These are phyloP conservation scores for Zalaria sp. DNA, from an alignment of 2,329 filamentous ascomycete genomes.

Conservation along the genomic window DNA sequence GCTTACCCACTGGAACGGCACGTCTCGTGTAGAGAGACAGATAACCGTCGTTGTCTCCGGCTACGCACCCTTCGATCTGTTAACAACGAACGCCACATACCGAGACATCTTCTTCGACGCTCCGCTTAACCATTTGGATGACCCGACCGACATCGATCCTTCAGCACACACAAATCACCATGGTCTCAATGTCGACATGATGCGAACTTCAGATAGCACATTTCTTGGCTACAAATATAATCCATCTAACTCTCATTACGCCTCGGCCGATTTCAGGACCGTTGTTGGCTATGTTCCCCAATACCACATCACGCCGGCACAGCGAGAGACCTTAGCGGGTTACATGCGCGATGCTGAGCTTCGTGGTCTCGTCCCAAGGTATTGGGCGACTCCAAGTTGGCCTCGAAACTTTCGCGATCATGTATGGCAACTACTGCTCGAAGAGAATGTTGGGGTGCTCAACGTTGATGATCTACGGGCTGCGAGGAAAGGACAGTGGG, in stretches of 20 bases:
- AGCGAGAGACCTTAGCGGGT: slow-evolving; percentile 28
- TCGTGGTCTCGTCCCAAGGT: slow-evolving; percentile 42
- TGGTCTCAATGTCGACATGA: not conserved
- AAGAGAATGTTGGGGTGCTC: slow-evolving; percentile 45
- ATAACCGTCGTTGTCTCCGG: slow-evolving; percentile 40
- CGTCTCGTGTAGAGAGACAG: slow-evolving; percentile 23
- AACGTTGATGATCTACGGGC: slow-evolving; percentile 47
- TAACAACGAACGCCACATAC: slow-evolving; percentile 23
- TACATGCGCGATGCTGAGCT: slow-evolving; percentile 26
- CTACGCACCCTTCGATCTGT: slow-evolving; percentile 34
- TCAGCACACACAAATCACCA: not conserved
- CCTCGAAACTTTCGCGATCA: slow-evolving; percentile 39
- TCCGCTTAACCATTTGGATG: not conserved
- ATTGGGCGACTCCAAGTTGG: slow-evolving; percentile 48
- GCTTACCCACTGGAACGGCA: slow-evolving; percentile 36
- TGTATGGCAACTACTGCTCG: slow-evolving; percentile 41
- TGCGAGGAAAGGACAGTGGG: slow-evolving; percentile 11
- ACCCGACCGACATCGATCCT: not conserved
- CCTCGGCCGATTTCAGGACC: not conserved
- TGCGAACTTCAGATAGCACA: not conserved
- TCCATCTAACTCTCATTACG: not conserved
- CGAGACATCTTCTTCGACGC: slow-evolving; percentile 39
- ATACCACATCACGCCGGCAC: slow-evolving; percentile 11
- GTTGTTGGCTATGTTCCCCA: not conserved
- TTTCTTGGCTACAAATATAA: not conserved